These are phyloP conservation scores for Fusarium sp. DNA, from an alignment of 2,329 filamentous ascomycete species.

Conservation along the genomic window DNA sequence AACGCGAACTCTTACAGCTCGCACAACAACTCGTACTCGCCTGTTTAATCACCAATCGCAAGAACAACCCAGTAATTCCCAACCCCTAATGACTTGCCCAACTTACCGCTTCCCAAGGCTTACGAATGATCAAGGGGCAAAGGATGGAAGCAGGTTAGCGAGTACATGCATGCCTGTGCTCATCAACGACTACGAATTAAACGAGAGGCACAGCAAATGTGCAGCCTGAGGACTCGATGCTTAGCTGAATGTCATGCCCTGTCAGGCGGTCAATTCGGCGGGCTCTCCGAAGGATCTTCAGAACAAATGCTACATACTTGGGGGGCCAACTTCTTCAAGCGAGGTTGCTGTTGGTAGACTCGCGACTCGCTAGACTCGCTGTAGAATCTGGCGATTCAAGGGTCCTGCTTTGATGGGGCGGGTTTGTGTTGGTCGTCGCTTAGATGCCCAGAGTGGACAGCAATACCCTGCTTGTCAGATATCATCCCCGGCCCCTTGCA, in stretches of 20 bases:
- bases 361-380: conserved; percentile 9
- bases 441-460: conserved; percentile 17
- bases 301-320: conserved; percentile 23
- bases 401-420: conserved; percentile 21
- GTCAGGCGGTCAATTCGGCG: conserved; percentile 9
- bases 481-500: conserved; percentile 26
- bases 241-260: conserved; percentile 11
- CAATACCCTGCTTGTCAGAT: conserved; percentile 33
- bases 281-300: conserved; percentile 29
- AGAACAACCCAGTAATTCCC: neutral
- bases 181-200: neutral
- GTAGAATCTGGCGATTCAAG: conserved; percentile 29
- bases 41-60: conserved; percentile 9
- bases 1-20: conserved; percentile 9
- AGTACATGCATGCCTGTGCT: neutral
- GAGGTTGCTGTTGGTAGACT: conserved; percentile 26
- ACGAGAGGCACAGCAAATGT: conserved; percentile 24
- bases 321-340: conserved; percentile 37
- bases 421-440: conserved; percentile 16
- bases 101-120: conserved; percentile 10
- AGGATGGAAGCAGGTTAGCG: neutral
- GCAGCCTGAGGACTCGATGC: conserved; percentile 4
- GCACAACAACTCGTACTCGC: conserved; percentile 1
- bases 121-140: conserved; percentile 11
- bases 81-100: conserved; percentile 10